phyloP scores from a whole-genome alignment of 75 land plant genomes.

The Cryptomeria japonica region DNA sequence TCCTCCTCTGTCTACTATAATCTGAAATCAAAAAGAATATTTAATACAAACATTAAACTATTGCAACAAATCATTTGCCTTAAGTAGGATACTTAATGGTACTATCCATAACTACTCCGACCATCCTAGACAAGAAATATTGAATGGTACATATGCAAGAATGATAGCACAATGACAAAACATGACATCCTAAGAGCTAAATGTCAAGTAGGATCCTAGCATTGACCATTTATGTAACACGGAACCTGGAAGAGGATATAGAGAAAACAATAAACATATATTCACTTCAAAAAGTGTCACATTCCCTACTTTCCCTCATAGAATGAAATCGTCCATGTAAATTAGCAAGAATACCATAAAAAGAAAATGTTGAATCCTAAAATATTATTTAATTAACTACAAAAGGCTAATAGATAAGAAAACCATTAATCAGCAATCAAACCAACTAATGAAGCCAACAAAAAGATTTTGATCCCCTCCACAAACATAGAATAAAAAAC shows the following conservation, averaged over 20 bases:
- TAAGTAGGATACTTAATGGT: background rate
- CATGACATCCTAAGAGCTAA: background rate
- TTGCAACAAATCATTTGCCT: background rate
- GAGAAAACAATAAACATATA: background rate
- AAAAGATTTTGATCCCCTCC: too few species aligned
- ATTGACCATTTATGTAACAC: background rate
- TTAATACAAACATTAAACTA: background rate
- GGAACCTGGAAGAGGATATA: background rate
- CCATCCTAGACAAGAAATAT: background rate
- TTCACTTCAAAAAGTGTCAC: background rate
- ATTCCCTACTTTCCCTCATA: background rate
- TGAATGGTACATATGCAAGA: background rate
- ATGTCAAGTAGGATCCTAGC: background rate
- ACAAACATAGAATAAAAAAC: too few species aligned
- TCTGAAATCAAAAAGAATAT: constrained; percentile 36
- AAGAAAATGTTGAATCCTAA: background rate
- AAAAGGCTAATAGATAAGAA: too few species aligned
- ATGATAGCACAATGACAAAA: background rate
- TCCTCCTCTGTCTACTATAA: constrained; percentile 66
- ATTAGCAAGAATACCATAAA: background rate
- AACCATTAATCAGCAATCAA: too few species aligned
- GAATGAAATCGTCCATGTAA: background rate
- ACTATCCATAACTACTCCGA: background rate
- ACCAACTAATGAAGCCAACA: too few species aligned
- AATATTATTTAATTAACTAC: background rate